Percentiles rank a stretch among this genome's conserved stretches.
phyloP scores from a whole-genome alignment of 2,329 filamentous ascomycete genomes.

The Cladosporium austrohemisphaericum region DNA sequence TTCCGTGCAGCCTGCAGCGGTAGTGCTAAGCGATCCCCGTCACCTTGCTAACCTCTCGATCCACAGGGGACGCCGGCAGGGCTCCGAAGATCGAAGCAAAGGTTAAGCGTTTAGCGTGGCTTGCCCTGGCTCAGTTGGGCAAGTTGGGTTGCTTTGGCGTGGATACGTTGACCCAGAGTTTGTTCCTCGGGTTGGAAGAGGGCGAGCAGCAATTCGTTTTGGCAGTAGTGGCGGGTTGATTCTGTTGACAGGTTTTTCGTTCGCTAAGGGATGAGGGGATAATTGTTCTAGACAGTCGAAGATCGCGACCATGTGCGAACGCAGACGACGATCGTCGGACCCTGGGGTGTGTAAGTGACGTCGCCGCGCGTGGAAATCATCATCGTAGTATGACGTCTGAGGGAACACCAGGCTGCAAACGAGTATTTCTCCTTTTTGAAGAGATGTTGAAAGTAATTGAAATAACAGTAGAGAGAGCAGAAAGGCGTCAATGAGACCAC shows the following conservation, averaged over 20 bases:
- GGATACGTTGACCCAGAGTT: neutral
- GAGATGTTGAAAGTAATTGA: neutral
- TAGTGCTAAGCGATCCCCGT: neutral
- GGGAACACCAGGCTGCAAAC: neutral
- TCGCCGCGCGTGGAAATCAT: neutral
- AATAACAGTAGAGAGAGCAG: neutral
- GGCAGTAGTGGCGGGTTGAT: neutral
- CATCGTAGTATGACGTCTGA: neutral
- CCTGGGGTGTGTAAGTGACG: neutral
- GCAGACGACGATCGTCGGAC: conserved; percentile 1
- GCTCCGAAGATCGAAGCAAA: neutral
- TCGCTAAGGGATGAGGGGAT: conserved; percentile 1
- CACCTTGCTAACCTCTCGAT: neutral
- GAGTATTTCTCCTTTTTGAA: neutral
- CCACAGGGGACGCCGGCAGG: neutral
- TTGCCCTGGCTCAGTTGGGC: neutral
- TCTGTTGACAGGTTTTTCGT: neutral
- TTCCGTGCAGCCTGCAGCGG: neutral
- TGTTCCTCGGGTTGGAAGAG: neutral
- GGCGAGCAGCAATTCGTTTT: neutral
- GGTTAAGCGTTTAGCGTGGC: neutral
- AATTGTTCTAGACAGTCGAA: conserved; percentile 1
- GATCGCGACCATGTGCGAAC: neutral
- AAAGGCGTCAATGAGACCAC: too few relatives aligned
- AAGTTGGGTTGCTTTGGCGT: neutral